Percentiles rank a stretch among this genome's conserved stretches.
Evolutionary conservation across 495 filamentous ascomycete genomes (phyloP).

Genomic region (Staphylotrichum longicolle): DNA sequence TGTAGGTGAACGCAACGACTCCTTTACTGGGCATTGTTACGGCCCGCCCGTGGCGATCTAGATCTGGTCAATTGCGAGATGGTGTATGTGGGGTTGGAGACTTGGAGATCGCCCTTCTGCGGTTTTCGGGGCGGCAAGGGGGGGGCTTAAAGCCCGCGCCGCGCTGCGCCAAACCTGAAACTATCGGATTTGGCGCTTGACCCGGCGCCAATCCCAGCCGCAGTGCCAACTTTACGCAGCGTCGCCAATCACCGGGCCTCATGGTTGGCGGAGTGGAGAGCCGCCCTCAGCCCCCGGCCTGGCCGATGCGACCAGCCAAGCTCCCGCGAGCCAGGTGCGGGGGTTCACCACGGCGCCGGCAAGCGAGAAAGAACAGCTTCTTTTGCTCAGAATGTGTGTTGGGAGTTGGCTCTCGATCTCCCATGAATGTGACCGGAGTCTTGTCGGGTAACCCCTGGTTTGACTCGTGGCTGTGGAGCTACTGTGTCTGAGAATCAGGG

Average conservation of each 20-base stretch:
- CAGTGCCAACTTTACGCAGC: background rate
- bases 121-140: background rate
- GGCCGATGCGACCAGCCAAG: too few species aligned
- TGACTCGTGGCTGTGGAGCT: too few species aligned
- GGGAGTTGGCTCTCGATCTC: too few species aligned
- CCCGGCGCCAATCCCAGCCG: slow-evolving; percentile 10
- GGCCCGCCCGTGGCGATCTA: background rate
- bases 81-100: slow-evolving; percentile 3
- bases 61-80: background rate
- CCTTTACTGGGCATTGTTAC: slow-evolving; percentile 54
- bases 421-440: too few species aligned
- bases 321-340: too few species aligned
- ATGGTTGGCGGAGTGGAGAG: slow-evolving; percentile 3
- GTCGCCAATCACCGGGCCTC: slow-evolving; percentile 5
- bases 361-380: too few species aligned
- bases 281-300: background rate
- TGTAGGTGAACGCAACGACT: slow-evolving; percentile 48
- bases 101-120: too few species aligned
- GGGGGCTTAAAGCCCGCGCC: background rate
- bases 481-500: too few species aligned
- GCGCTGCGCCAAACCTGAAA: background rate
- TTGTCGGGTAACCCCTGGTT: too few species aligned
- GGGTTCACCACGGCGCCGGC: too few species aligned
- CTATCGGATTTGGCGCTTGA: background rate
- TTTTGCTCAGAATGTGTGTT: too few species aligned